These are phyloP conservation scores for Yamadazyma blattariae DNA, from an alignment of 1,139 yeast species.

Conservation along the genomic window DNA sequence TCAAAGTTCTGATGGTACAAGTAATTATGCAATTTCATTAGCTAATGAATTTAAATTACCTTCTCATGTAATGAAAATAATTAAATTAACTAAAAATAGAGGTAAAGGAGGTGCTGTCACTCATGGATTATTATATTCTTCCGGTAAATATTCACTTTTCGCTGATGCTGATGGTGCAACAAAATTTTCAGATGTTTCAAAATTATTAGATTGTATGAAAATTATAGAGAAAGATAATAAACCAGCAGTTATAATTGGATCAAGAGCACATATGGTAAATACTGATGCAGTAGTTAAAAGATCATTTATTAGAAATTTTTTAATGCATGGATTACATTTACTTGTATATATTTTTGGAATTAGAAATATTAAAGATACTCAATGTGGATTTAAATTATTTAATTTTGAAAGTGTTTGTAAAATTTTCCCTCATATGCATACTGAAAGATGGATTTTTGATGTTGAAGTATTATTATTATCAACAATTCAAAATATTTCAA, in stretches of 20 bases:
- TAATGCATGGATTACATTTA: constrained; percentile 91
- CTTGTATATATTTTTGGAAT: constrained; percentile 88
- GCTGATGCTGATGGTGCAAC: constrained; percentile 99
- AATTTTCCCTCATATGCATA: constrained; percentile 90
- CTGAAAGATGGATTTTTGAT: constrained; percentile 98
- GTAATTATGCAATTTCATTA: constrained; percentile 63
- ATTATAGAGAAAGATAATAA: constrained; percentile 8
- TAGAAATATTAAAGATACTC: constrained; percentile 83
- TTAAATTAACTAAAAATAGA: constrained; percentile 67
- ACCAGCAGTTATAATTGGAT: constrained; percentile 70
- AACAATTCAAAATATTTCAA: constrained; percentile 60
- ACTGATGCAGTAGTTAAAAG: constrained; percentile 96
- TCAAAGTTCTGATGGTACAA: constrained; percentile 83
- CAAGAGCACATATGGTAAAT: constrained; percentile 94
- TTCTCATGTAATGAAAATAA: constrained; percentile 67
- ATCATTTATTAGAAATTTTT: constrained; percentile 79
- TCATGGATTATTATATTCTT: constrained; percentile 77
- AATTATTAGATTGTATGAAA: constrained; percentile 46
- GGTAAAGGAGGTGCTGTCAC: constrained; percentile 99
- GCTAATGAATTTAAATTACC: constrained; percentile 50
- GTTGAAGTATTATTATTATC: constrained; percentile 88
- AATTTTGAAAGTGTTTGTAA: constrained; percentile 59
- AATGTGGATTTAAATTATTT: constrained; percentile 94
- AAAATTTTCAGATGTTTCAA: constrained; percentile 64
- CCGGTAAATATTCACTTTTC: constrained; percentile 75